Evolutionary conservation across 192 early-diverging fungal genomes (phyloP), one percentile per base, ranked within the genome.

Genomic region (Coemansia erecta): DNA sequence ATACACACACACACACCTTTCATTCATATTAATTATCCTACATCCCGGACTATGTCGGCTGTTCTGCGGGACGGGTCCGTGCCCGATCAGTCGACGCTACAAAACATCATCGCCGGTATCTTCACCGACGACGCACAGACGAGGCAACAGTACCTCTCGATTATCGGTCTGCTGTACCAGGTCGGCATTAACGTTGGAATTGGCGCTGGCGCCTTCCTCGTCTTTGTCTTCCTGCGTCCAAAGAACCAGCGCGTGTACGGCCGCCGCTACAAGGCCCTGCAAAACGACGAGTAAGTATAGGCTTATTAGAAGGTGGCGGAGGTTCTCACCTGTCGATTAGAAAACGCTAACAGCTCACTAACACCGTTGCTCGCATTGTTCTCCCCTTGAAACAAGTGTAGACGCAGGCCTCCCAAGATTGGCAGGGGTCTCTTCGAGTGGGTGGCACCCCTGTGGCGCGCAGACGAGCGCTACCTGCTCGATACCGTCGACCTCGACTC

Each of bases 401-500:
- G 84, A 56, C 68, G 85, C 61, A 59, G 82, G 56, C 86, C 90
- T 14, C 90, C 90, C 35, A 83, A 82, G 14, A 77, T 91, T n/a
- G 77, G 73, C 0, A 56, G 55, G 13, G 86, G 86, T 15, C 61
- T 83, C n/a, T 85, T 91, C 55, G 68, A 84, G 8, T 91, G 90
- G 88, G 70, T 84, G 47, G 56, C 63, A 2, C 72, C 84, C 12
- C 73, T 91, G 45, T 70, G 81, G 67, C 79, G 76, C 21, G 69
- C 81, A 40, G 62, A 82, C 58, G 88, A 91, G 41, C 63, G 75
- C 52, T 77, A 71, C 15, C 56, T 91, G 31, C 68, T 89, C 22
- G 82, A 84, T 11, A 86, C 83, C 24, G 83, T 88, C 1, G 89
- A 85, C 39, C 64, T 85, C n/a, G 88, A 91, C 64, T 85, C 87